Percentiles rank a stretch among this genome's conserved stretches.
These are phyloP conservation scores for Mycosphaerella sp. DNA, from an alignment of 2,329 filamentous ascomycete species.

Conservation along the genomic window DNA sequence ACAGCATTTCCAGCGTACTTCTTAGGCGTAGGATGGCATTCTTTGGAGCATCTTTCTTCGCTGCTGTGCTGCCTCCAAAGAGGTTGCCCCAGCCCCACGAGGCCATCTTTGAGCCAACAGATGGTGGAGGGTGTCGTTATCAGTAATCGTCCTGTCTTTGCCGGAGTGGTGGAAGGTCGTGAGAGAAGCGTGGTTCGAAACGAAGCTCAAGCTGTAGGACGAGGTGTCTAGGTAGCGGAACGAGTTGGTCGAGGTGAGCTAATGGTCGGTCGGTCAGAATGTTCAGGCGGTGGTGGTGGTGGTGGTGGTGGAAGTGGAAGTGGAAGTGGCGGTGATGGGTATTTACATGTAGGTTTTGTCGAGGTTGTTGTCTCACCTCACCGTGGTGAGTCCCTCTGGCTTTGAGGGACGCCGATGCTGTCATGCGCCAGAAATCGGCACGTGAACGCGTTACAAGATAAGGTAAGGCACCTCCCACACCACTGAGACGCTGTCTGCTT, in stretches of 20 bases:
- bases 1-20: conserved; percentile 90
- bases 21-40: conserved; percentile 88
- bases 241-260: not conserved
- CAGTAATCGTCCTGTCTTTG: not conserved
- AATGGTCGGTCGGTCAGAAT: no score
- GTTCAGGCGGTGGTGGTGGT: not conserved
- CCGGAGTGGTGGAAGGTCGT: not conserved
- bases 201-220: not conserved
- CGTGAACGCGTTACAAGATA: not conserved
- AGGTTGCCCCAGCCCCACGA: conserved; percentile 54
- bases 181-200: not conserved
- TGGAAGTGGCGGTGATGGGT: no score
- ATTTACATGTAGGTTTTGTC: no score
- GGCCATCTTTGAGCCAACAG: conserved; percentile 34
- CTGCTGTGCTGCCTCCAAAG: conserved; percentile 75
- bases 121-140: not conserved
- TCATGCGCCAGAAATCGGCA: not conserved
- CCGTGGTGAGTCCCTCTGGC: not conserved
- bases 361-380: no score
- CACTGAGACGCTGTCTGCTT: not conserved
- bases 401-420: not conserved
- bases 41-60: conserved; percentile 92
- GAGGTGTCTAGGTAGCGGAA: conserved; percentile 1
- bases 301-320: not conserved
- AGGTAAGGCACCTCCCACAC: not conserved